These are phyloP conservation scores for Starmerella kuoi DNA, from an alignment of 805 yeast species.

Conservation along the genomic window DNA sequence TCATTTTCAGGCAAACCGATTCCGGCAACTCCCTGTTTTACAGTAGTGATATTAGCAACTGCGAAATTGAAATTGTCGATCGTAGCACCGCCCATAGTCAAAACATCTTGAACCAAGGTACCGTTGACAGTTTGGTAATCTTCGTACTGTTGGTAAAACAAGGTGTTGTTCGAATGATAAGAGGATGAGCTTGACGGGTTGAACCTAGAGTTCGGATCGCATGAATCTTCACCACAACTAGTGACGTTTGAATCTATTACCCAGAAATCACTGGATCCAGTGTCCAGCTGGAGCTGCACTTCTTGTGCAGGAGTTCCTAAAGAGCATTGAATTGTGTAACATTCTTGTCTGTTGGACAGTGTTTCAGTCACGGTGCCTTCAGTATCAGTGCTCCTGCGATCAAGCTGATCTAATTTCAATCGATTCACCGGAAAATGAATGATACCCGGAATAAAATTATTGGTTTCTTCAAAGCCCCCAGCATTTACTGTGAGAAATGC, in stretches of 20 bases:
- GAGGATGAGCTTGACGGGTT: conserved; percentile 21
- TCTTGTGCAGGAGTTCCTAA: conserved; percentile 45
- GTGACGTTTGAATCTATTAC: conserved; percentile 23
- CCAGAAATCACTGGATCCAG: conserved; percentile 64
- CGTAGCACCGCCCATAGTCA: conserved; percentile 41
- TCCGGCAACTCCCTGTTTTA: conserved; percentile 42
- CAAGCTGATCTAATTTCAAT: not conserved
- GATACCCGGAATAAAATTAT: not conserved
- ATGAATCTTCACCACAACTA: not conserved
- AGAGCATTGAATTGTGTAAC: not conserved
- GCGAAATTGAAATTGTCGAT: conserved; percentile 53
- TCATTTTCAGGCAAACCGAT: conserved; percentile 28
- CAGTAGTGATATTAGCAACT: conserved; percentile 51
- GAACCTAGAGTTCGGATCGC: conserved; percentile 14
- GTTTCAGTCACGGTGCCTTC: not conserved
- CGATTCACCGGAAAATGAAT: conserved; percentile 1
- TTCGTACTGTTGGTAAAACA: conserved; percentile 19
- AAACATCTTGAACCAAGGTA: conserved; percentile 39
- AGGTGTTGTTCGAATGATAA: conserved; percentile 7
- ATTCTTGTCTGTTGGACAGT: not conserved
- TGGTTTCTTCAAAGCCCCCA: not conserved
- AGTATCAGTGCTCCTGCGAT: not conserved
- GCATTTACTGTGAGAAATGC: not conserved
- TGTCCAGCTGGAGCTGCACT: conserved; percentile 45
- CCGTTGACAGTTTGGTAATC: conserved; percentile 35